These are phyloP conservation scores for Aplosporella prunicola DNA, from an alignment of 2,329 filamentous ascomycete genomes.

Conservation along the genomic window DNA sequence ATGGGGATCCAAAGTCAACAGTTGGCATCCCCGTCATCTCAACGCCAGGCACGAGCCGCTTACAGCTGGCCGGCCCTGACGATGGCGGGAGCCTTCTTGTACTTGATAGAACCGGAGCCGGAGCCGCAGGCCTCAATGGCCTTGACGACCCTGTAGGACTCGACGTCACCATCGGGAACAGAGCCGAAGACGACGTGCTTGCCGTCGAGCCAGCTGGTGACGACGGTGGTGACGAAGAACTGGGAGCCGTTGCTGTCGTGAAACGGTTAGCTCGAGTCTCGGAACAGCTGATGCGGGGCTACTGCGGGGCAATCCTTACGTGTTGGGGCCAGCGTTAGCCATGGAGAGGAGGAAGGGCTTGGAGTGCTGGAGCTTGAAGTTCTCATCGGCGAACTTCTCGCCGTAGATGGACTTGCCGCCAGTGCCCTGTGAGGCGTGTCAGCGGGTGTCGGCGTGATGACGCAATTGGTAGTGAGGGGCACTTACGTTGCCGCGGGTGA, in stretches of 20 bases:
- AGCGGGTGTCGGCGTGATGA: slow-evolving; percentile 12
- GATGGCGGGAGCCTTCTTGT: slow-evolving; percentile 46
- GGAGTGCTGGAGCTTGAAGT: slow-evolving; percentile 69
- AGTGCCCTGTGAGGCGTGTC: slow-evolving; percentile 53
- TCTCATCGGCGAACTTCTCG: slow-evolving; percentile 90
- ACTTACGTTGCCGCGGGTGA: slow-evolving; percentile 82
- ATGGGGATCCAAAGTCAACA: no score
- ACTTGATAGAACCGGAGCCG: slow-evolving; percentile 43
- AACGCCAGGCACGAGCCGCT: slow-evolving; percentile 4
- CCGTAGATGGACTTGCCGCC: slow-evolving; percentile 93
- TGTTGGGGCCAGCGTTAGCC: slow-evolving; percentile 94
- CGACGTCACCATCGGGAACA: slow-evolving; percentile 47
- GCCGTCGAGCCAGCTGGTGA: slow-evolving; percentile 61
- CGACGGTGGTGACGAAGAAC: slow-evolving; percentile 63
- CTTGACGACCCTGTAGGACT: slow-evolving; percentile 47
- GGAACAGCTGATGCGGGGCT: no score
- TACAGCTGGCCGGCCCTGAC: slow-evolving; percentile 36
- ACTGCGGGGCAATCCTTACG: slow-evolving; percentile 39
- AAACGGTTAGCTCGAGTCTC: slow-evolving; percentile 14
- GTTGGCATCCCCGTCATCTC: slow-evolving; percentile 6
- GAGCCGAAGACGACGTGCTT: slow-evolving; percentile 81
- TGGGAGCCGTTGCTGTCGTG: slow-evolving; percentile 55
- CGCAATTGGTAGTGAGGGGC: not conserved
- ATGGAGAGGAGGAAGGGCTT: slow-evolving; percentile 77
- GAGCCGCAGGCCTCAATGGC: slow-evolving; percentile 51